These are phyloP conservation scores for Grammothele lineata DNA, from an alignment of 768 basidiomycete species.

Conservation along the genomic window DNA sequence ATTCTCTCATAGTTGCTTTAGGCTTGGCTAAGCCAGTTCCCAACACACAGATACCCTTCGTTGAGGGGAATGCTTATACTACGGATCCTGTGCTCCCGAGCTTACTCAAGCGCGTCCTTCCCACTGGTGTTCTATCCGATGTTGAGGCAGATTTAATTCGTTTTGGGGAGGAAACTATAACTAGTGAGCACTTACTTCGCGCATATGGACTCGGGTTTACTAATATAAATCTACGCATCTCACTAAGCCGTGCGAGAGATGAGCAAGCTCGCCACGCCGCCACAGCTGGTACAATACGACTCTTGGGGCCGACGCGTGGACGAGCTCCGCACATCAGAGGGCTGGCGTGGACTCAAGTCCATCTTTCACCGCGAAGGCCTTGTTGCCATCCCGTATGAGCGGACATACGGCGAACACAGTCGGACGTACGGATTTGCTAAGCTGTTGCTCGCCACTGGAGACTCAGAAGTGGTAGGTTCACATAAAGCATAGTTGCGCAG, in stretches of 20 bases:
- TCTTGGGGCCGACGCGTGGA: conserved; percentile 71
- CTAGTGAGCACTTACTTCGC: no score
- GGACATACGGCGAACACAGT: conserved; percentile 55
- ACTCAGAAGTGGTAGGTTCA: conserved; percentile 53
- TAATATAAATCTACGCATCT: no score
- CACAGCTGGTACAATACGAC: conserved; percentile 63
- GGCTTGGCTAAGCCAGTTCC: no score
- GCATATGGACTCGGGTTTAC: no score
- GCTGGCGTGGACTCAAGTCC: conserved; percentile 66
- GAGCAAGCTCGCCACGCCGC: conserved; percentile 38
- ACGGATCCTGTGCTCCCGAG: conserved; percentile 59
- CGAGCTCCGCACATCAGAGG: conserved; percentile 63
- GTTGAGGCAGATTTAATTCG: conserved; percentile 59
- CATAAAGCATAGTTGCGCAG: neutral
- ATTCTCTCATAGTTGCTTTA: no score
- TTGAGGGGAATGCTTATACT: conserved; percentile 56
- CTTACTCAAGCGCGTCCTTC: conserved; percentile 55
- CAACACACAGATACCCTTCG: conserved; percentile 41
- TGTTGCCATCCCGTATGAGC: conserved; percentile 64
- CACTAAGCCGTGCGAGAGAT: conserved; percentile 50
- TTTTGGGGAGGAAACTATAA: conserved; percentile 52
- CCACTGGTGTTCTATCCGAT: conserved; percentile 40
- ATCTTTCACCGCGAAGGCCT: conserved; percentile 60
- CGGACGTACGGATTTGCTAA: conserved; percentile 66
- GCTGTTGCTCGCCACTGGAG: conserved; percentile 54